A percentile compares a stretch with the other conserved stretches of the same genome.
These are phyloP conservation scores for Rhizophlyctis rosea DNA, from an alignment of 192 early-diverging fungal genomes.

Conservation along the genomic window DNA sequence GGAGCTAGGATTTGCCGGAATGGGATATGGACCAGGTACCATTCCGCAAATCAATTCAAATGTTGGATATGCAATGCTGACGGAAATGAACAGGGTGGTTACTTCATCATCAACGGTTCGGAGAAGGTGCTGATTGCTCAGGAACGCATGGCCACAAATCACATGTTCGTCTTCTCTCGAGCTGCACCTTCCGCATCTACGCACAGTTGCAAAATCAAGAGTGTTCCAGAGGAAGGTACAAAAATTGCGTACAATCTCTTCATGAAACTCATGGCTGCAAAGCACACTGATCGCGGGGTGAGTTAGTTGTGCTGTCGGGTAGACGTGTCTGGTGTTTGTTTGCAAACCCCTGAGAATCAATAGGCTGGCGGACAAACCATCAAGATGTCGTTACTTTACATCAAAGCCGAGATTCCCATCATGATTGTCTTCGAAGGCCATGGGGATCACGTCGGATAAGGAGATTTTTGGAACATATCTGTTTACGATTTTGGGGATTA, in stretches of 20 bases:
- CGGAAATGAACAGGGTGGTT: conserved; percentile 84
- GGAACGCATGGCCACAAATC: conserved; percentile 97
- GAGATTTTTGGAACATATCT: conserved; percentile 96
- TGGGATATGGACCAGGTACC: too few relatives aligned
- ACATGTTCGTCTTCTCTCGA: conserved; percentile 96
- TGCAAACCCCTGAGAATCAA: too few relatives aligned
- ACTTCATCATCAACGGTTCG: conserved; percentile 98
- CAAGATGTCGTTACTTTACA: conserved; percentile 87
- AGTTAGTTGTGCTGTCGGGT: not conserved
- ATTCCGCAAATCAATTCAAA: too few relatives aligned
- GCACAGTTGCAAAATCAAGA: conserved; percentile 88
- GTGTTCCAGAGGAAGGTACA: conserved; percentile 82
- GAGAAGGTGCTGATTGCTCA: conserved; percentile 99
- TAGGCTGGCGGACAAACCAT: not conserved
- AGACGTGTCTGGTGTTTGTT: not conserved
- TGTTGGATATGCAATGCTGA: too few relatives aligned
- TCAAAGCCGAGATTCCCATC: conserved; percentile 88
- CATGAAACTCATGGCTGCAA: conserved; percentile 80
- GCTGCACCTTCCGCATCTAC: conserved; percentile 73
- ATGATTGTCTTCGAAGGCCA: conserved; percentile 94
- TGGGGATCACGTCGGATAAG: conserved; percentile 89
- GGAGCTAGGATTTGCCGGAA: too few relatives aligned
- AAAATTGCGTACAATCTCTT: conserved; percentile 80
- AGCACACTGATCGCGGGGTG: conserved; percentile 48
- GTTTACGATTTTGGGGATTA: conserved; percentile 78